A percentile compares a stretch with the other conserved stretches of the same genome.
These are phyloP conservation scores for Colletotrichum phormii DNA, from an alignment of 2,329 filamentous ascomycete species.

Conservation along the genomic window DNA sequence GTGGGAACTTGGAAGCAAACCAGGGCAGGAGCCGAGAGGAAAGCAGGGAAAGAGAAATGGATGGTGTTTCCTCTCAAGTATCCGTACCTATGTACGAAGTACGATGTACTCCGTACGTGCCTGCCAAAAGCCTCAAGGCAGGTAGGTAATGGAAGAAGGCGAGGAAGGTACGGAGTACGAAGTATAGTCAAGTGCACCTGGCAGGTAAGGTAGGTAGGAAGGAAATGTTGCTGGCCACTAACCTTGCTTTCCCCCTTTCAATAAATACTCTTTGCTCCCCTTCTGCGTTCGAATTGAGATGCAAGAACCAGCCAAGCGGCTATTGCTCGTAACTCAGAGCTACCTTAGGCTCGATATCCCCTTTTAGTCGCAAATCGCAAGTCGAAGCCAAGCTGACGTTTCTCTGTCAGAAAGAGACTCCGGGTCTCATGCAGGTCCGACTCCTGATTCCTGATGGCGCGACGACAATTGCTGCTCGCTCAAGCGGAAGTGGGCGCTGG, in stretches of 20 bases:
- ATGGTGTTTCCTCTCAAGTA: neutral
- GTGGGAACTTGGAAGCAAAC: slow-evolving; percentile 16
- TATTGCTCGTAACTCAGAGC: neutral
- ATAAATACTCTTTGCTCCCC: neutral
- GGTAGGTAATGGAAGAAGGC: too few species aligned
- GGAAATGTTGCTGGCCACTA: neutral
- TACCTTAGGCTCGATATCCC: neutral
- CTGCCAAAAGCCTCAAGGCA: too few species aligned
- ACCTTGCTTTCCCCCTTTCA: neutral
- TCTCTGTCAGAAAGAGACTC: neutral
- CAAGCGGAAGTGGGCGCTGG: neutral
- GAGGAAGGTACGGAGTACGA: neutral
- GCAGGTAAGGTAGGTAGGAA: neutral
- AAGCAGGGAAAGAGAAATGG: neutral
- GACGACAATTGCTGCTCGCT: neutral
- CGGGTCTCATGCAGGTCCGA: slow-evolving; percentile 10
- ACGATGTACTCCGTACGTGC: too few species aligned
- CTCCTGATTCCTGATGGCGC: neutral
- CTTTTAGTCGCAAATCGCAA: neutral
- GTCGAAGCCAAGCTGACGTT: neutral
- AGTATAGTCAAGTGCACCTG: too few species aligned
- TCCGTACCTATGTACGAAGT: neutral
- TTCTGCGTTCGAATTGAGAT: neutral
- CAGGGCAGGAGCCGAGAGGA: slow-evolving; percentile 13
- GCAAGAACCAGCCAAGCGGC: neutral